Base-by-base conservation (phyloP, 768 basidiomycete genomes). In the Fibroporia radiculosa region DNA sequence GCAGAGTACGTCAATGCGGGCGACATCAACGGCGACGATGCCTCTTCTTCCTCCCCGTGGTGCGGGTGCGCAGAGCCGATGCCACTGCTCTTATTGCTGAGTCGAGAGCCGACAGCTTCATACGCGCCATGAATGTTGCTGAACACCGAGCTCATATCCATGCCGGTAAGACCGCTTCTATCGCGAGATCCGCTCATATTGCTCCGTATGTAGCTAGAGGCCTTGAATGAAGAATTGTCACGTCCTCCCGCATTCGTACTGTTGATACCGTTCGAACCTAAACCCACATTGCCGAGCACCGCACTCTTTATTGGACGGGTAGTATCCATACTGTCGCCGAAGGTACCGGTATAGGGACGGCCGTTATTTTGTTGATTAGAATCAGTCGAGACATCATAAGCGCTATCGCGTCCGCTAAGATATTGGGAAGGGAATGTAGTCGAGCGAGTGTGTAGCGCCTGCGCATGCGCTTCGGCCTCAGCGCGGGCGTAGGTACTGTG, bases 1-100 rank as follows among this genome's bases (percentile, higher is more conserved):
- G 59, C 35, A 27, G 60, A 56, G 40, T 56, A 62, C 18, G 57
- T 60, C 31, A 62, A 51, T n/a, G 57, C 59, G 3, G 61, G 61
- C 2, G 61, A 62, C n/a, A 58, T 55, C 14, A 57, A 49, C 11
- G 53, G 52, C n/a, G n/a, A n/a, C n/a, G n/a, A n/a, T n/a, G n/a
- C n/a, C n/a, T 58, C 54, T 34, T 50, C 56, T 22, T 55, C 48
- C 40, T 16, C 10, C 18, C 6, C 50, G 26, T 50, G 53, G 10
- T 52, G 43, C n/a, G 44, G 48, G 24, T 26, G 28, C 7, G n/a
- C 25, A 5, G 22, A 18, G 6, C 43, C 42, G 3, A 28, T 1
- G 23, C 12, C 34, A n/a, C 14, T 4, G 3, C 31, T 28, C 4
- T 38, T 19, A 7, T 13, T 24, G 14, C 29, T 31, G 29, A 31